phyloP scores from a whole-genome alignment of 495 filamentous ascomycete species.

The Xeromyces bisporus region DNA sequence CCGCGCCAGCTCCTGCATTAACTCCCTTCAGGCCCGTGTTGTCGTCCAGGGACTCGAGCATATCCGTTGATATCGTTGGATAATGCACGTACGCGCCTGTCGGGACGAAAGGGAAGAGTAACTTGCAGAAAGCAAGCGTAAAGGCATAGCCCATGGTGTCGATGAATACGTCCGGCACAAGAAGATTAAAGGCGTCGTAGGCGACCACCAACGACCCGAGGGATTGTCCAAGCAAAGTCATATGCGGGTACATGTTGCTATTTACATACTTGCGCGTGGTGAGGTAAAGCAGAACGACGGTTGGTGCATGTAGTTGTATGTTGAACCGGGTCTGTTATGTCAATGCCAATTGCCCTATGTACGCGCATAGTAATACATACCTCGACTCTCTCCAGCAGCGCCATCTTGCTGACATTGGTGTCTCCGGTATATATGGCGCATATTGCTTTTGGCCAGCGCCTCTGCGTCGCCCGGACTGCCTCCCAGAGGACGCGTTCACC shows the following conservation, averaged over 20 bases:
- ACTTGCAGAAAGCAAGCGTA: slow-evolving; percentile 61
- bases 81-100: slow-evolving; percentile 94
- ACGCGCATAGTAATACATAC: slow-evolving; percentile 16
- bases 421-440: slow-evolving; percentile 92
- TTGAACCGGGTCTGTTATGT: slow-evolving; percentile 60
- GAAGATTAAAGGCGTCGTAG: slow-evolving; percentile 79
- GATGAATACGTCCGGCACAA: slow-evolving; percentile 85
- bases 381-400: slow-evolving; percentile 62
- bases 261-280: slow-evolving; percentile 73
- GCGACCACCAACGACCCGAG: slow-evolving; percentile 74
- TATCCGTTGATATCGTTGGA: slow-evolving; percentile 95
- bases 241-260: slow-evolving; percentile 69
- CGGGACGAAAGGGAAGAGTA: slow-evolving; percentile 65
- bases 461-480: slow-evolving; percentile 80
- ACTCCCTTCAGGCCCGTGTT: slow-evolving; percentile 50
- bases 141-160: slow-evolving; percentile 99
- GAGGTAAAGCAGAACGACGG: slow-evolving; percentile 75
- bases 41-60: slow-evolving; percentile 70
- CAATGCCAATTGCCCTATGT: neutral
- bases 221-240: slow-evolving; percentile 88
- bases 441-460: slow-evolving; percentile 71
- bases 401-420: slow-evolving; percentile 62
- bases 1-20: slow-evolving; percentile 65
- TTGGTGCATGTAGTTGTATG: slow-evolving; percentile 72
- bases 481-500: slow-evolving; percentile 96